Base-by-base conservation (phyloP, 495 filamentous ascomycete species). In the Saxophila tyrrhenica region DNA sequence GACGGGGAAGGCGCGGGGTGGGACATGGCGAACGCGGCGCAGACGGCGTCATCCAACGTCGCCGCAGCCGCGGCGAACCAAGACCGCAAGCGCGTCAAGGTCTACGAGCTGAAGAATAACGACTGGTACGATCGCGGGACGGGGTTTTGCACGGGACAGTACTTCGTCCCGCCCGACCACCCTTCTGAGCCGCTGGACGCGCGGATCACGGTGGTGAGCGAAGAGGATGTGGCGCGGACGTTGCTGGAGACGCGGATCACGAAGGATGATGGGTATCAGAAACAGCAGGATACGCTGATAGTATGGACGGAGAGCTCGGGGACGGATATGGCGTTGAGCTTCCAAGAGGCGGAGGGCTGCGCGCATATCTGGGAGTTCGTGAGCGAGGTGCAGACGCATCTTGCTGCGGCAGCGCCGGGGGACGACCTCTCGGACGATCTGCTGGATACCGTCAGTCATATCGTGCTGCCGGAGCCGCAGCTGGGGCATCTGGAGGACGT, bases 81-180 rank as follows among this genome's bases (percentile, higher is more conserved):
- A 20, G 52, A 55, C 24, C 46, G 85, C 78, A 94, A 90, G 76
- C 85, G 92, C 75, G 92, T 98, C 62, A 98, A 98, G 76, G 92
- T 98, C 62, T 98, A 98, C 70, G 92, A 98, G 73, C 78, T 98
- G 58, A 87, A 84, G 63, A 88, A 95, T 71, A 95, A 92, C 77
- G 94, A 98, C 78, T 98, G 92, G 92, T 95, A 89, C 67, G 92
- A 98, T 72, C 77, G 94, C 56, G 92, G 92, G 49, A 98, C 92
- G 19, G 92, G 92, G 44, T 97, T 96, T 69, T 98, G 92, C 69
- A 86, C 78, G 22, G 89, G 88, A 22, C 78, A 80, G 59, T 80
- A 86, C 55, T 70, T 83, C 48, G 53, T 57, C 43, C 38, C 42
- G 39, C 54, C 48, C 2, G 21, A 39, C 25, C n/a, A 56, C 52